phyloP scores from a whole-genome alignment of 1,284 basidiomycete genomes.

The Earliella scabrosa region DNA sequence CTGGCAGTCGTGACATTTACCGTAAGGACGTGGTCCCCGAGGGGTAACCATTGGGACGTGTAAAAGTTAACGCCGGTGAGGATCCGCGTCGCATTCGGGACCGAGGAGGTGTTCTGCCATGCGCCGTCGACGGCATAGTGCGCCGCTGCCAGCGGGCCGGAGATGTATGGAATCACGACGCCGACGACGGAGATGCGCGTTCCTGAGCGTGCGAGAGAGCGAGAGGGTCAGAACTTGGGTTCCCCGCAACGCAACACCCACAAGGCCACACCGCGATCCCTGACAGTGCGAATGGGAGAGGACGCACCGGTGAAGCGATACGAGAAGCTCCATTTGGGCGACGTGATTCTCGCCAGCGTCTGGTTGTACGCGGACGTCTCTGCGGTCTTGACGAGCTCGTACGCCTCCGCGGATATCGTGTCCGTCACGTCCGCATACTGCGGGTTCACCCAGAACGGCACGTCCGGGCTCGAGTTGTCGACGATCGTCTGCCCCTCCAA shows the following conservation, averaged over 20 bases:
- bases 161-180: background rate
- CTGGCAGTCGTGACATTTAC: constrained; percentile 12
- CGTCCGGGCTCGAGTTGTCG: background rate
- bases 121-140: constrained; percentile 9
- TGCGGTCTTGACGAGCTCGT: constrained; percentile 1
- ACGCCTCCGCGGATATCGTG: background rate
- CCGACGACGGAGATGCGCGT: constrained; percentile 8
- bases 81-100: background rate
- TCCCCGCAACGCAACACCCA: too few species aligned
- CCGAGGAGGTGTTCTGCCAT: background rate
- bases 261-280: background rate
- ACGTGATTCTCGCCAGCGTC: background rate
- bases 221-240: too few species aligned
- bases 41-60: constrained; percentile 5
- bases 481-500: background rate
- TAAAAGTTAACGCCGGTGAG: constrained; percentile 1
- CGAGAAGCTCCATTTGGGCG: constrained; percentile 2
- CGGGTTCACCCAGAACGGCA: background rate
- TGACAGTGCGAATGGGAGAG: background rate
- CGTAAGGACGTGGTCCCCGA: constrained; percentile 2
- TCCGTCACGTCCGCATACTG: constrained; percentile 10
- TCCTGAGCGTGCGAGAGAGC: background rate
- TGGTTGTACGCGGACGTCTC: background rate
- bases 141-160: constrained; percentile 1
- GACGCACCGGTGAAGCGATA: background rate